A percentile compares a stretch with the other conserved stretches of the same genome.
These are phyloP conservation scores for Nepenthes mirabilis DNA, from an alignment of 148 eudicot genomes.

Conservation along the genomic window DNA sequence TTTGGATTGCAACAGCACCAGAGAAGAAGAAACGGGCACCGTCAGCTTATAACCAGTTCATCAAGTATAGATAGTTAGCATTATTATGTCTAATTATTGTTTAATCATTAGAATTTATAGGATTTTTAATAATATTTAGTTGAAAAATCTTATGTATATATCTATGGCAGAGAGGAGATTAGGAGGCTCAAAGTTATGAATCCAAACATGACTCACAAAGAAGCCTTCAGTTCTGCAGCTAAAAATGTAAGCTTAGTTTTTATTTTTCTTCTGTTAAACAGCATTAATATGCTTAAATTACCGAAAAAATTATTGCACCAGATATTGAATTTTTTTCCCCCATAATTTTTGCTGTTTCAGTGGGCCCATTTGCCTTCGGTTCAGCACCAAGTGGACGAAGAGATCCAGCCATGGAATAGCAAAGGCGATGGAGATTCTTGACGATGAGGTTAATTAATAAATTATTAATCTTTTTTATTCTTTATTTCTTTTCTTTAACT, in stretches of 20 bases:
- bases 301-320: not conserved
- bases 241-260: conserved; percentile 49
- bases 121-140: not conserved
- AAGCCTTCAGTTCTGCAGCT: conserved; percentile 95
- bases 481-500: not conserved
- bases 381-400: conserved; percentile 27
- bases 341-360: conserved; percentile 15
- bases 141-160: not conserved
- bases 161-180: conserved; percentile 59
- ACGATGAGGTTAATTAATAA: conserved; percentile 9
- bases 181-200: conserved; percentile 56
- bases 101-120: not conserved
- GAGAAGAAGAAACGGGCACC: conserved; percentile 82
- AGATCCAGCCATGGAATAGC: conserved; percentile 20
- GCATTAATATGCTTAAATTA: not conserved
- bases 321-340: not conserved
- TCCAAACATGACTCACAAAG: conserved; percentile 81
- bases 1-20: conserved; percentile 42
- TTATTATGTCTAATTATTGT: not conserved
- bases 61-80: conserved; percentile 36
- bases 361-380: conserved; percentile 83
- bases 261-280: not conserved
- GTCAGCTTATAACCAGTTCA: conserved; percentile 78
- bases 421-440: conserved; percentile 7
- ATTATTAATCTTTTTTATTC: not conserved